These are phyloP conservation scores for Teratosphaeria destructans DNA, from an alignment of 2,329 filamentous ascomycete genomes.

Conservation along the genomic window DNA sequence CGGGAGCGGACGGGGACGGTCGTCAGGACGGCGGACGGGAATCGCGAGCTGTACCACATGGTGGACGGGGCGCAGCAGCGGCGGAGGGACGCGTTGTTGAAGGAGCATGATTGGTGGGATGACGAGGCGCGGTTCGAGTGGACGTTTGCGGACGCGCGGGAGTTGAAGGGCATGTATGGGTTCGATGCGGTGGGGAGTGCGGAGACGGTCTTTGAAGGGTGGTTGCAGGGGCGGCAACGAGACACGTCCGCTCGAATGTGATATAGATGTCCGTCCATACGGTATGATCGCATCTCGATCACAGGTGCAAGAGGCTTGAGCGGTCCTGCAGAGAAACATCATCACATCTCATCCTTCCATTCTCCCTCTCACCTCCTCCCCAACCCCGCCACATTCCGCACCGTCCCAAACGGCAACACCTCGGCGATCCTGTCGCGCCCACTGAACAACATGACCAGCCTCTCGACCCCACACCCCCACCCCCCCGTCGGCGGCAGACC, in stretches of 20 bases:
- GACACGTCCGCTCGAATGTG: too few species aligned
- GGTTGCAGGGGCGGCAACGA: neutral
- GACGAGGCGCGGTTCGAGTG: neutral
- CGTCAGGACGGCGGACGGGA: neutral
- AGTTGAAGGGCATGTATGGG: neutral
- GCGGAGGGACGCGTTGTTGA: neutral
- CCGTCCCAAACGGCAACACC: conserved; percentile 76
- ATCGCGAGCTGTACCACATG: neutral
- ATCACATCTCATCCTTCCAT: too few species aligned
- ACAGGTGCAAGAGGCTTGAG: too few species aligned
- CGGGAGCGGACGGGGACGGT: neutral
- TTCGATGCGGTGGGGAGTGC: neutral
- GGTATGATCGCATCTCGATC: too few species aligned
- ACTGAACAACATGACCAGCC: conserved; percentile 82
- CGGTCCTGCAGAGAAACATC: too few species aligned
- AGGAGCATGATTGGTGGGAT: neutral
- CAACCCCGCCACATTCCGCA: conserved; percentile 49
- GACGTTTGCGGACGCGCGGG: neutral
- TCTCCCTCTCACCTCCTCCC: neutral
- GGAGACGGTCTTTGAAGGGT: neutral
- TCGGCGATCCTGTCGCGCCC: conserved; percentile 72
- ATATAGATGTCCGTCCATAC: too few species aligned
- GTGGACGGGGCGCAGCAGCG: neutral
- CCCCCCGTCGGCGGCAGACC: conserved; percentile 92
- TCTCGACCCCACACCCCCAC: conserved; percentile 89